Evolutionary conservation across 2,329 filamentous ascomycete genomes (phyloP).

Genomic region (Monosporascus sp.): DNA sequence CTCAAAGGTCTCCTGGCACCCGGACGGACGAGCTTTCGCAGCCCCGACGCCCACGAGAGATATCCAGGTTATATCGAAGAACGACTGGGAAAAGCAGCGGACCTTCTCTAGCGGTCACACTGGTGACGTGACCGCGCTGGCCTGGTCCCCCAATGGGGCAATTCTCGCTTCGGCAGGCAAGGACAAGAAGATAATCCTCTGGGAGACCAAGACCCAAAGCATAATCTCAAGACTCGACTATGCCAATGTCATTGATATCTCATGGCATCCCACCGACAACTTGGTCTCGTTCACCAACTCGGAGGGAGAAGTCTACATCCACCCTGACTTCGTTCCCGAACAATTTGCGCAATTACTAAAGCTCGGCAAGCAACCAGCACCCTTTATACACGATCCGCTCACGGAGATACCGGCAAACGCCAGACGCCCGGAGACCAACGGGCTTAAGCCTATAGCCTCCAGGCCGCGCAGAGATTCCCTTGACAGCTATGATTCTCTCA

Average conservation of each 20-base stretch:
- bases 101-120: conserved; percentile 75
- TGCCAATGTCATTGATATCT: conserved; percentile 76
- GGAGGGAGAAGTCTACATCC: conserved; percentile 90
- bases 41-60: conserved; percentile 77
- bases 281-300: conserved; percentile 86
- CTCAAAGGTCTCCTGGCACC: conserved; percentile 81
- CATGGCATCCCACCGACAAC: conserved; percentile 89
- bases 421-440: conserved; percentile 51
- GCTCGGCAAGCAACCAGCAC: conserved; percentile 65
- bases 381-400: conserved; percentile 78
- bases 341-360: conserved; percentile 54
- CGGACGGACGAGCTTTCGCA: conserved; percentile 87
- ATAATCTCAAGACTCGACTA: conserved; percentile 76
- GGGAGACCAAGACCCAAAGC: conserved; percentile 86
- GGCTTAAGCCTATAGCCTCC: conserved; percentile 47
- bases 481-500: conserved; percentile 79
- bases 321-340: conserved; percentile 62
- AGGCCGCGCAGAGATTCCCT: conserved; percentile 57
- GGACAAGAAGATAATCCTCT: conserved; percentile 69
- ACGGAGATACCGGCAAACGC: conserved; percentile 64
- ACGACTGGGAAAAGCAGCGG: conserved; percentile 84
- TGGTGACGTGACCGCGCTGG: conserved; percentile 77
- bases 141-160: conserved; percentile 94
- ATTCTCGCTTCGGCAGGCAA: conserved; percentile 69
- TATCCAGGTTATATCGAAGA: conserved; percentile 80